Percentiles rank a stretch among this genome's conserved stretches.
phyloP scores from a whole-genome alignment of 176 grass and related monocot genomes.

The Oryza glaberrima region DNA sequence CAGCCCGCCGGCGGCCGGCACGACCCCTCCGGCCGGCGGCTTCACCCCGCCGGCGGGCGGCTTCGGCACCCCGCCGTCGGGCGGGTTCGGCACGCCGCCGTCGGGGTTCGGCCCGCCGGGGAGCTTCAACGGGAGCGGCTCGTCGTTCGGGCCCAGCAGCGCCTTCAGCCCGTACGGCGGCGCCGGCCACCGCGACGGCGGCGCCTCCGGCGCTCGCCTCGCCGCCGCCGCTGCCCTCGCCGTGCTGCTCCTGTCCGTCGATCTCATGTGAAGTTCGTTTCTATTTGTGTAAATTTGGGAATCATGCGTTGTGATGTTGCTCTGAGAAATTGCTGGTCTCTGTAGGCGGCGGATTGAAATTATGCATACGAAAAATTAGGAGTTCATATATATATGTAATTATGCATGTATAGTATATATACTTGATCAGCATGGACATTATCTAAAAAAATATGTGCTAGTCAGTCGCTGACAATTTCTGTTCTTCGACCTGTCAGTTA shows the following conservation, averaged over 20 bases:
- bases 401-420: background rate
- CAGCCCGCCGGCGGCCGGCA: slow-evolving; percentile 27
- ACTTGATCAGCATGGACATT: background rate
- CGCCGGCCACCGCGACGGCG: slow-evolving; percentile 10
- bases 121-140: slow-evolving; percentile 41
- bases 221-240: background rate
- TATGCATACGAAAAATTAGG: background rate
- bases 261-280: slow-evolving; percentile 28
- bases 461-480: background rate
- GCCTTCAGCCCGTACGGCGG: slow-evolving; percentile 37
- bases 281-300: background rate
- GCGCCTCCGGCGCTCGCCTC: background rate
- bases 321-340: background rate
- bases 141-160: slow-evolving; percentile 52
- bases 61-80: slow-evolving; percentile 7
- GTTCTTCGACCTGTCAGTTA: background rate
- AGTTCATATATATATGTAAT: background rate
- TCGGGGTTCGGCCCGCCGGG: slow-evolving; percentile 36
- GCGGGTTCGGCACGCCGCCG: slow-evolving; percentile 7
- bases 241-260: background rate
- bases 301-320: background rate
- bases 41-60: slow-evolving; percentile 32
- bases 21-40: slow-evolving; percentile 24
- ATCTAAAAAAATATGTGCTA: background rate
- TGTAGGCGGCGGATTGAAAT: background rate